phyloP scores from a whole-genome alignment of 192 early-diverging fungal genomes.

The Backusella tuberculispora region DNA sequence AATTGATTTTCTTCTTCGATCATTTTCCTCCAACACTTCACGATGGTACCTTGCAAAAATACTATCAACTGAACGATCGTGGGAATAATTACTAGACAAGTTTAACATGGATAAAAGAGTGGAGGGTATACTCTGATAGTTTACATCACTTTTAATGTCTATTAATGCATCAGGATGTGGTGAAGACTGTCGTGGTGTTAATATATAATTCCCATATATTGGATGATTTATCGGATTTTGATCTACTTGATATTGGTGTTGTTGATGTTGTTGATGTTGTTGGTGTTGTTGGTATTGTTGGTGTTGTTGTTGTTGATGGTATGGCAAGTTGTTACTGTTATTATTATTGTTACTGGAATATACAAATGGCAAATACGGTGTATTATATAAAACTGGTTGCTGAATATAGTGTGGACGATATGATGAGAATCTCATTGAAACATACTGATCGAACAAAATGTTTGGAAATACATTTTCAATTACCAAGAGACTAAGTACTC shows the following conservation, averaged over 20 bases:
- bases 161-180: neutral
- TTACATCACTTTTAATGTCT: neutral
- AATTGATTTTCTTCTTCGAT: neutral
- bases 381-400: neutral
- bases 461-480: neutral
- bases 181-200: neutral
- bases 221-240: too few relatives aligned
- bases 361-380: neutral
- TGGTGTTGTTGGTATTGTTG: neutral
- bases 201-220: neutral
- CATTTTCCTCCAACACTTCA: neutral
- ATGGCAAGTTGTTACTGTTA: neutral
- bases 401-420: neutral
- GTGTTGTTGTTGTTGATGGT: neutral
- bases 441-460: neutral
- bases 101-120: conserved; percentile 1
- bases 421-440: neutral
- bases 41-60: conserved; percentile 1
- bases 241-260: neutral
- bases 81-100: neutral
- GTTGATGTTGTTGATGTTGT: neutral
- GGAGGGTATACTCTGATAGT: neutral
- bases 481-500: conserved; percentile 54
- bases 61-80: neutral
- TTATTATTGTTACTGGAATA: neutral